Evolutionary conservation across 768 basidiomycete species (phyloP), one percentile per base, ranked within the genome.

Genomic region (Calocera cornea): DNA sequence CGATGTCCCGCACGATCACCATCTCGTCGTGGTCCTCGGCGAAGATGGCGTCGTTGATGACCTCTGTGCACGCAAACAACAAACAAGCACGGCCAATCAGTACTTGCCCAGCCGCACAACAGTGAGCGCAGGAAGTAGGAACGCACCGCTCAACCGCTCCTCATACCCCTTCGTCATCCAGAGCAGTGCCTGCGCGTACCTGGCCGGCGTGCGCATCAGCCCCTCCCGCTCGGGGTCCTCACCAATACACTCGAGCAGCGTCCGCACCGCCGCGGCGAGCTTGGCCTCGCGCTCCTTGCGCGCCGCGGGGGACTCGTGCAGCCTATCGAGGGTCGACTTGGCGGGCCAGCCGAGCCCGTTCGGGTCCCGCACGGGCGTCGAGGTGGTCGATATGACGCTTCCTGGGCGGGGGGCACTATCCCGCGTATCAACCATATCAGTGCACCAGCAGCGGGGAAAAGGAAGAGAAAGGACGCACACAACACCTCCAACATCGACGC

Each of bases 131-230:
- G 64, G 64, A 71, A 68, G 68, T 69, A 38, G 69, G 63, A 34
- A 70, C 75, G 65, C 66, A 93, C 94, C 92, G 78, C 87, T 86
- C 71, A 99, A 79, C 71, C 92, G 86, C 76, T 98, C 95, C 76
- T 98, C 97, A 78, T 99, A 99, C 11, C 97, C 97, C 75, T 89
- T 87, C 36, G 97, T 98, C 95, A 98, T 97, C 93, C 93, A 98
- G 82, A 99, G 85, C 66, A 99, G 80, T 31, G 97, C 93, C 78
- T 98, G 91, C 27, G 95, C 94, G 77, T 97, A 99, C 41, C 97
- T 84, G 72, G 95, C 91, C 29, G 97, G 97, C 1, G 97, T 99
- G 73, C 87, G 86, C 65, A 88, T 79, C 24, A 99, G 81, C 19
- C 97, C 97, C 75, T 98, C 95, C 38, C 97, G 84, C 76, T 92